These are phyloP conservation scores for Sclerospora graminicola DNA, from an alignment of 352 stramenopile genomes.

Conservation along the genomic window DNA sequence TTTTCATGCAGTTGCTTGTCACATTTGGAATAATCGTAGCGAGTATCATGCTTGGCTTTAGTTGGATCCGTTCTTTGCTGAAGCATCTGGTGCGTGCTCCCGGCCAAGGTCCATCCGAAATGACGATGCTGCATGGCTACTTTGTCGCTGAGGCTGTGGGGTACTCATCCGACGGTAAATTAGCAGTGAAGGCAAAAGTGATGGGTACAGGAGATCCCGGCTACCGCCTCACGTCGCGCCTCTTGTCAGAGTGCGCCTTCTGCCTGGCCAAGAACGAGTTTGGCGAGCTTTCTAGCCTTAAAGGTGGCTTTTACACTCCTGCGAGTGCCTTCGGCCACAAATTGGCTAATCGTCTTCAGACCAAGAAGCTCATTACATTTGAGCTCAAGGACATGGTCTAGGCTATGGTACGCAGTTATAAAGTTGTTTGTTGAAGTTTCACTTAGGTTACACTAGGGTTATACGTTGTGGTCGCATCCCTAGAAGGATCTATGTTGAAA, in stretches of 20 bases:
- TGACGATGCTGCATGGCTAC: constrained; percentile 71
- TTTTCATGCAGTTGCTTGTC: constrained; percentile 31
- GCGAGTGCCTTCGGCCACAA: constrained; percentile 47
- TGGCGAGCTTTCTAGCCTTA: constrained; percentile 3
- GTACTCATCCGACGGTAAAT: constrained; percentile 32
- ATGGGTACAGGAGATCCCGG: constrained; percentile 39
- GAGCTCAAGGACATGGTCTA: constrained; percentile 25
- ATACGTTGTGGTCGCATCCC: neutral
- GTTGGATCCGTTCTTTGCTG: constrained; percentile 50
- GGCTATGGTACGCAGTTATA: neutral
- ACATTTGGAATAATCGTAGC: constrained; percentile 31
- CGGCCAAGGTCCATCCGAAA: constrained; percentile 70
- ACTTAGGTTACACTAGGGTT: neutral
- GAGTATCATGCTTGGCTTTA: constrained; percentile 42
- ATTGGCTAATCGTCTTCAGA: constrained; percentile 35
- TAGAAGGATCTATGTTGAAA: constrained; percentile 6
- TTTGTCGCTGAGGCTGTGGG: constrained; percentile 44
- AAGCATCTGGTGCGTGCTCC: constrained; percentile 58
- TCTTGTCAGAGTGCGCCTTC: constrained; percentile 53
- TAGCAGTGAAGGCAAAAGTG: constrained; percentile 29
- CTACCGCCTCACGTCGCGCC: constrained; percentile 41
- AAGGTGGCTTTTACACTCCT: constrained; percentile 50
- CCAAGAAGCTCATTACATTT: constrained; percentile 48
- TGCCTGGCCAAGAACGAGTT: constrained; percentile 46
- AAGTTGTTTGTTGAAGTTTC: constrained; percentile 4